phyloP scores from a whole-genome alignment of 164 flowering plant species.

The Sextonia rubra region DNA sequence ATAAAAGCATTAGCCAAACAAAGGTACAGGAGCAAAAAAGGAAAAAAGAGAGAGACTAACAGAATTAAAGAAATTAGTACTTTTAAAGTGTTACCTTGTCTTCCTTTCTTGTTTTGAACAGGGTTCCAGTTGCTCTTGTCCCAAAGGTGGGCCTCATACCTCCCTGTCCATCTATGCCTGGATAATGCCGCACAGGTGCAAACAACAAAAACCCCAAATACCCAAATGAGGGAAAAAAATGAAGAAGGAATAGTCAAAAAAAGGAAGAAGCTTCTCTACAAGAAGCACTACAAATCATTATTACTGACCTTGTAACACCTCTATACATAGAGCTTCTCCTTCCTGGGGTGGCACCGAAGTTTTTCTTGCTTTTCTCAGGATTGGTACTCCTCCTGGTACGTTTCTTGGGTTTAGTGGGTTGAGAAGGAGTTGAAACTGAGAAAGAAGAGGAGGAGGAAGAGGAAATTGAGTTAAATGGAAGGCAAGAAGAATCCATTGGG shows the following conservation, averaged over 20 bases:
- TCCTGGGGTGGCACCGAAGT: slow-evolving; percentile 11
- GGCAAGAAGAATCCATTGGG: not conserved
- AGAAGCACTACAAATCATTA: no score
- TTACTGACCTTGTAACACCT: slow-evolving; percentile 79
- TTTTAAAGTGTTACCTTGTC: slow-evolving; percentile 52
- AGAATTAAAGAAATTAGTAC: not conserved
- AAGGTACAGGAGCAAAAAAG: slow-evolving; percentile 4
- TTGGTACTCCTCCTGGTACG: slow-evolving; percentile 17
- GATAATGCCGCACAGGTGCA: slow-evolving; percentile 19
- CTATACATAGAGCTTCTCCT: slow-evolving; percentile 81
- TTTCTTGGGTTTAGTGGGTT: slow-evolving; percentile 23
- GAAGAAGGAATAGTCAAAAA: not conserved
- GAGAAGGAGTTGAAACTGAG: slow-evolving; percentile 14
- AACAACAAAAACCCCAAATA: not conserved
- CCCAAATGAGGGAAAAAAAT: not conserved
- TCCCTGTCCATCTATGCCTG: slow-evolving; percentile 97
- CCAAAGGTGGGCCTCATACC: slow-evolving; percentile 97
- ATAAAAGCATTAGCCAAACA: slow-evolving; percentile 23
- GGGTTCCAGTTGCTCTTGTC: slow-evolving; percentile 77
- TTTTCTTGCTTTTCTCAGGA: slow-evolving; percentile 15
- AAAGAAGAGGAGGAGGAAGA: slow-evolving; percentile 27
- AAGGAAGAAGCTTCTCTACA: not conserved
- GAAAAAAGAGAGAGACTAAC: not conserved
- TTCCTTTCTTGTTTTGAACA: slow-evolving; percentile 82
- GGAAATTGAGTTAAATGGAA: not conserved